Percentiles rank a stretch among this genome's conserved stretches.
Evolutionary conservation across 345 rosid species (phyloP).

Genomic region (Moricandia arvensis): DNA sequence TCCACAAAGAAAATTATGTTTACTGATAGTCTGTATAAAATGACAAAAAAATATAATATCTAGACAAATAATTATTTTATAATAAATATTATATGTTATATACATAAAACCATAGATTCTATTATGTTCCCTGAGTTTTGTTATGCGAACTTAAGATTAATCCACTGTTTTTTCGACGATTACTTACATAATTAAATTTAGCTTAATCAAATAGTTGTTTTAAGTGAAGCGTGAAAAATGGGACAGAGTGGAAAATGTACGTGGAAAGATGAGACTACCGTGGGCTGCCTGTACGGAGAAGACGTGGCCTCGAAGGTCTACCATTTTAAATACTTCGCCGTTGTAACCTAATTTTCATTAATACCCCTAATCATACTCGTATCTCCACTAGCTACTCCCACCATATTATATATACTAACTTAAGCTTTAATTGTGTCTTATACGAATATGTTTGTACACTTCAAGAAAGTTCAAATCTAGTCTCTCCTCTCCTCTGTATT

Average conservation of each 20-base stretch:
- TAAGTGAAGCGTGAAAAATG: not conserved
- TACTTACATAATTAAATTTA: not conserved
- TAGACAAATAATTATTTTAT: not conserved
- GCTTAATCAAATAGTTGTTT: not conserved
- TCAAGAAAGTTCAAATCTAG: not conserved
- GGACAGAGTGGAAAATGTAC: conserved; percentile 29
- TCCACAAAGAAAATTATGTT: not conserved
- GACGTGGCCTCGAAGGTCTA: conserved; percentile 35
- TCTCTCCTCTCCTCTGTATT: not conserved
- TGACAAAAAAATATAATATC: not conserved
- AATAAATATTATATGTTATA: not conserved
- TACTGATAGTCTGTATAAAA: not conserved
- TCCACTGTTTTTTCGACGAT: not conserved
- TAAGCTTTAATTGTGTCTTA: not conserved
- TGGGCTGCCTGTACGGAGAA: conserved; percentile 69
- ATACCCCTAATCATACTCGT: conserved; percentile 27
- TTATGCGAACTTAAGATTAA: not conserved
- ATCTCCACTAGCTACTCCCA: conserved; percentile 19
- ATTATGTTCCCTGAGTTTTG: not conserved
- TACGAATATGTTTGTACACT: not conserved
- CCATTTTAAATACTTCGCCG: not conserved
- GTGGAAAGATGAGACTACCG: conserved; percentile 49
- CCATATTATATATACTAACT: conserved; percentile 21
- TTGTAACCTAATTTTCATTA: conserved; percentile 21
- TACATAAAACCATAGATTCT: not conserved